Base-by-base conservation (phyloP, 2,329 filamentous ascomycete genomes). In the Atkinsonella texensis region DNA sequence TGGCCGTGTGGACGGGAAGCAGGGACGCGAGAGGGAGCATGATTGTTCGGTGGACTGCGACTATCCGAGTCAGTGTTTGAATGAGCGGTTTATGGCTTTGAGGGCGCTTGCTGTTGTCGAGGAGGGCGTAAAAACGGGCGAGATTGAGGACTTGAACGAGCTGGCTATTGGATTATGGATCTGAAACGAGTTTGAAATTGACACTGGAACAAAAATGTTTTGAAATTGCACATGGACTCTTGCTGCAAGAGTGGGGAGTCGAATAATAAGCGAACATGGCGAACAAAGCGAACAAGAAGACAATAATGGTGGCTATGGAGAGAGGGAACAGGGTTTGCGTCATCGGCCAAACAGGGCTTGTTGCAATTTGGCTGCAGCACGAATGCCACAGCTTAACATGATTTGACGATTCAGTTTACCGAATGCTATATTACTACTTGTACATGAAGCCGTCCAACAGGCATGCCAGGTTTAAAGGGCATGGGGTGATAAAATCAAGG, bases 1-100 rank as follows among this genome's bases (percentile, higher is more conserved):
- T 5, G 20, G 20, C 20, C 20, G 20, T 23, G 9, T 35, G 33
- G 33, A 35, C 8, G 33, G 44, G 17, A 12, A 4, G 1, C 3
- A 39, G 8, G 46, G 18, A 18, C 6, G 41, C n/a, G 18, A 11
- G 41, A 18, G 43, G 8, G 18, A 32, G 20, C 53, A 58, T 18
- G 53, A 58, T 40, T 63, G 60, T 20, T 56, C 53, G 1, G 12
- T 50, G 2, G 59, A 62, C 20, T 63, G 62, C 23, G 54, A 58
- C n/a, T 58, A 58, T 47, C 58, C 58, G 1, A 56, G 56, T 17
- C 52, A 62, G 46, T 63, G 61, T 38, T 33, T 52, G 10, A 42
- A 17, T 5, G 54, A 56, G 49, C 41, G 56, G 40, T 50, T 45
- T 23, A 23, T 32, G 32, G 45, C 46, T 3, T 17, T 49, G 50